phyloP scores from a whole-genome alignment of 306 rosid species.

The Quercus berberidifolia region DNA sequence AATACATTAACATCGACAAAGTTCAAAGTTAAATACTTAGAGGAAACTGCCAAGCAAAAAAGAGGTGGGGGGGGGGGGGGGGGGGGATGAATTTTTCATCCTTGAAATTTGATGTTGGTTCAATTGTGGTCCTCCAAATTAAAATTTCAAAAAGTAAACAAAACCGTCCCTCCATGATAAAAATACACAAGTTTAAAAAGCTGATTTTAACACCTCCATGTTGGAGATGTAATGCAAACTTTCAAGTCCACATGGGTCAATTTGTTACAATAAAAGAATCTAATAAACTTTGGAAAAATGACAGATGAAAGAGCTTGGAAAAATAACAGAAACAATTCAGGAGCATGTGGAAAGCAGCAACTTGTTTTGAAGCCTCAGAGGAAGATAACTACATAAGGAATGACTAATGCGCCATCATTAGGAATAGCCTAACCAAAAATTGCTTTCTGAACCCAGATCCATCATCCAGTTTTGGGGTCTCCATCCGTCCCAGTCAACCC shows the following conservation, averaged over 20 bases:
- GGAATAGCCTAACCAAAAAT: neutral
- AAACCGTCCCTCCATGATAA: neutral
- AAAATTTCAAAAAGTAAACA: no score
- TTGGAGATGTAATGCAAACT: neutral
- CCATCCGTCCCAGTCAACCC: no score
- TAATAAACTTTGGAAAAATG: neutral
- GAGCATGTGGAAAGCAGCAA: no score
- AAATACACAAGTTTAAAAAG: neutral
- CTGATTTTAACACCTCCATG: neutral
- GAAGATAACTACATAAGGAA: no score
- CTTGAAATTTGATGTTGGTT: no score
- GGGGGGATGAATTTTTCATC: no score
- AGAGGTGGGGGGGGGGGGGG: fast-evolving
- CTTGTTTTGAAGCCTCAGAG: no score
- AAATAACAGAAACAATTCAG: neutral
- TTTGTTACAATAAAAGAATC: neutral
- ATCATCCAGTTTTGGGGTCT: no score
- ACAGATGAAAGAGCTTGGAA: neutral
- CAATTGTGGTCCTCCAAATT: no score
- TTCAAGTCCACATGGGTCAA: neutral
- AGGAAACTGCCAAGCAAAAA: neutral
- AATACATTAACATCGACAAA: no score
- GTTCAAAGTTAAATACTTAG: no score
- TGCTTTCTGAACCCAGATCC: neutral
- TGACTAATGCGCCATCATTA: neutral